phyloP scores from a whole-genome alignment of 768 basidiomycete genomes.

The Tylopilus felleus region DNA sequence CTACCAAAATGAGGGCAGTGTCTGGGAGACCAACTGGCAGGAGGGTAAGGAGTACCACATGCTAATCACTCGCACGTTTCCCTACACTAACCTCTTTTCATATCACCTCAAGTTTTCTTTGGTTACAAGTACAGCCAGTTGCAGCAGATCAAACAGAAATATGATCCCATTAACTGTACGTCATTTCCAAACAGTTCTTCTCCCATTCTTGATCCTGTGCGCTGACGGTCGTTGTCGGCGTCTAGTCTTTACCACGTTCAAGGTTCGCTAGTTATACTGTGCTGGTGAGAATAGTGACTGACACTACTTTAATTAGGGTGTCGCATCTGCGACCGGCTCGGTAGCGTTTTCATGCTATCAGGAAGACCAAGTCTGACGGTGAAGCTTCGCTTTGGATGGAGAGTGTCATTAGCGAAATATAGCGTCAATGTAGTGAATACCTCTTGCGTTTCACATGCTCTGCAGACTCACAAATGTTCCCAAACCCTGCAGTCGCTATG shows the following conservation, averaged over 20 bases:
- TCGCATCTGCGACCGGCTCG: slow-evolving; percentile 3
- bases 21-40: slow-evolving; percentile 15
- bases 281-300: not conserved
- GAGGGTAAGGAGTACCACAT: not conserved
- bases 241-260: slow-evolving; percentile 17
- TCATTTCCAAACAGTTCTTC: not conserved
- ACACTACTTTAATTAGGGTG: slow-evolving; percentile 1
- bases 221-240: not conserved
- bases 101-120: slow-evolving; percentile 17
- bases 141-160: slow-evolving; percentile 12
- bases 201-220: too few relatives aligned
- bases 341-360: slow-evolving; percentile 3
- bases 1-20: slow-evolving; percentile 21
- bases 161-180: slow-evolving; percentile 14
- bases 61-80: not conserved
- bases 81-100: not conserved
- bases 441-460: too few relatives aligned
- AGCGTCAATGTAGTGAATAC: too few relatives aligned
- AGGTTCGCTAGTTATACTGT: not conserved
- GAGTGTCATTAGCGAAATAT: too few relatives aligned
- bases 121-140: slow-evolving; percentile 15
- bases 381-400: too few relatives aligned
- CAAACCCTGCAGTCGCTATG: too few relatives aligned
- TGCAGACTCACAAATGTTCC: too few relatives aligned
- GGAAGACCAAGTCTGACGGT: not conserved